Evolutionary conservation across 352 stramenopile species (phyloP).

Genomic region (Globisporangium splendens): DNA sequence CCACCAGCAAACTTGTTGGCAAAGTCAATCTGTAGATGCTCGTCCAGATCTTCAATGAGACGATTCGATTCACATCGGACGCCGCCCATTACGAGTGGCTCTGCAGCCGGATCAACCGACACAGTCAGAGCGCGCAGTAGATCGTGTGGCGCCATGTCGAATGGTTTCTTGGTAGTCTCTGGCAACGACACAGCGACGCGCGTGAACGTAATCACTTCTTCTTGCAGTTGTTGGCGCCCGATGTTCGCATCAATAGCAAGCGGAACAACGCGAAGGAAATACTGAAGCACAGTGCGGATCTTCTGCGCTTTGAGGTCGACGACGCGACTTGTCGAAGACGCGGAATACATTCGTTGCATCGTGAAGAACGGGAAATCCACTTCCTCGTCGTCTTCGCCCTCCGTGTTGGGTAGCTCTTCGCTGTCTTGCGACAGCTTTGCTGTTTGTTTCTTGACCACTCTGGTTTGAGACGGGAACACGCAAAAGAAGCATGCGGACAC

Average conservation of each 20-base stretch:
- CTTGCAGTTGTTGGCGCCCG: slow-evolving; percentile 6
- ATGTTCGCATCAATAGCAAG: slow-evolving; percentile 14
- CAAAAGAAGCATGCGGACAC: slow-evolving; percentile 60
- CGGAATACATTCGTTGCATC: slow-evolving; percentile 36
- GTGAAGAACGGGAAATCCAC: slow-evolving; percentile 56
- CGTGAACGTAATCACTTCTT: slow-evolving; percentile 56
- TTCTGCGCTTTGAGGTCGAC: slow-evolving; percentile 57
- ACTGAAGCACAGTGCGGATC: slow-evolving; percentile 66
- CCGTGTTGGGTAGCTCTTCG: neutral
- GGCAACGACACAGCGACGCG: slow-evolving; percentile 34
- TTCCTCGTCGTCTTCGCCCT: slow-evolving; percentile 1
- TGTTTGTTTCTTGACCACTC: slow-evolving; percentile 1
- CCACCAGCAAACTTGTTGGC: slow-evolving; percentile 79
- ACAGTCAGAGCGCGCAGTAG: slow-evolving; percentile 13
- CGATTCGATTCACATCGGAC: slow-evolving; percentile 33
- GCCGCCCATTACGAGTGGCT: slow-evolving; percentile 8
- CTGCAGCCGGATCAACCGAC: neutral
- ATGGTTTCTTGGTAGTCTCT: neutral
- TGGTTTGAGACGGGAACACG: slow-evolving; percentile 51
- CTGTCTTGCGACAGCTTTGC: slow-evolving; percentile 5
- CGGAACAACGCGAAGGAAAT: slow-evolving; percentile 56
- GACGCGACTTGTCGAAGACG: slow-evolving; percentile 17
- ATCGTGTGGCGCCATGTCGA: slow-evolving; percentile 15
- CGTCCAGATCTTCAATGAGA: slow-evolving; percentile 61
- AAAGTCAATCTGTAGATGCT: slow-evolving; percentile 78